Conservation (phyloP, 202 grass and related monocot species). For the Saccharum hybrid region DNA sequence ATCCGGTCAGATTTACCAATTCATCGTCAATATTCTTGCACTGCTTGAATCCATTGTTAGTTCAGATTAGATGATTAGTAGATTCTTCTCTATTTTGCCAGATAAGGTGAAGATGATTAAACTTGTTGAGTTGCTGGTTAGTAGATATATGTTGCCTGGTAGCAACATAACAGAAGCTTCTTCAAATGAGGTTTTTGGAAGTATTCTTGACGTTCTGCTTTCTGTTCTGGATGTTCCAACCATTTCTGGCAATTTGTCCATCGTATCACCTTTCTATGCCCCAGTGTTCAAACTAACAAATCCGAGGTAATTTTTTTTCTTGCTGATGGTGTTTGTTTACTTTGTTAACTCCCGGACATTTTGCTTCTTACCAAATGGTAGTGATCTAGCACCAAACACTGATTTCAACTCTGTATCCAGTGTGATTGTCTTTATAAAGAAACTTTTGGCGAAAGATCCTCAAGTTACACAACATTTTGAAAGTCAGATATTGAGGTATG, state of each 20-base stretch:
- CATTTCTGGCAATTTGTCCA: constrained; percentile 59
- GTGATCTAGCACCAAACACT: constrained; percentile 14
- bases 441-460: constrained; percentile 59
- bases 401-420: constrained; percentile 35
- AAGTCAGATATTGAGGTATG: constrained; percentile 76
- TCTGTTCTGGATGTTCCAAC: constrained; percentile 82
- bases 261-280: constrained; percentile 58
- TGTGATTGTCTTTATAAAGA: constrained; percentile 59
- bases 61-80: constrained; percentile 39
- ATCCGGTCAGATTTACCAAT: constrained; percentile 50
- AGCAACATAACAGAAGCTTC: constrained; percentile 45
- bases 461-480: constrained; percentile 63
- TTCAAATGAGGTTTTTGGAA: constrained; percentile 59
- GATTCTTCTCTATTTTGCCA: constrained; percentile 41
- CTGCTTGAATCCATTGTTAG: constrained; percentile 21
- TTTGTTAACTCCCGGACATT: neutral
- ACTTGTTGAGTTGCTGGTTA: constrained; percentile 65
- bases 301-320: constrained; percentile 55
- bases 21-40: constrained; percentile 21
- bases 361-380: constrained; percentile 8
- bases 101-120: constrained; percentile 63
- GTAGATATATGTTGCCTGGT: constrained; percentile 59
- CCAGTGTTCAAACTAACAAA: constrained; percentile 73
- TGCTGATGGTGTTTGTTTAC: constrained; percentile 21
- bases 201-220: constrained; percentile 77